Percentiles rank a stretch among this genome's conserved stretches.
Evolutionary conservation across 305 asterid genomes (phyloP).

Genomic region (Solanum aculeatissimum): DNA sequence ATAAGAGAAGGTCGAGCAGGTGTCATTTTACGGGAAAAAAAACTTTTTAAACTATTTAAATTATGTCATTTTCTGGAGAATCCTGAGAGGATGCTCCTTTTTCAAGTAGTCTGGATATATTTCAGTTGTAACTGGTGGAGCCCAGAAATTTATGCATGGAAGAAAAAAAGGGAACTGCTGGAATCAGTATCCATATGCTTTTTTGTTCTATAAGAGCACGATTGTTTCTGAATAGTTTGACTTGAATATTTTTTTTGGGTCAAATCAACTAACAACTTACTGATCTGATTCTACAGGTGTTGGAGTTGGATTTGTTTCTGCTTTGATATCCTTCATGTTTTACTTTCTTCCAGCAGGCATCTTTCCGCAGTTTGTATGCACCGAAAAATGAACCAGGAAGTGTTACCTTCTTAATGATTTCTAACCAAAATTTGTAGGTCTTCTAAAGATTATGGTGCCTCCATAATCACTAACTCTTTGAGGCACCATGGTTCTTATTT

Average conservation of each 20-base stretch:
- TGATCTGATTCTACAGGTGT: constrained; percentile 55
- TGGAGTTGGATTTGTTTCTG: constrained; percentile 98
- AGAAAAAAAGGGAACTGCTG: neutral
- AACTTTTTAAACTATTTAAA: neutral
- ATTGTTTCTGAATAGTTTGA: neutral
- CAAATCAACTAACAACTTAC: constrained; percentile 8
- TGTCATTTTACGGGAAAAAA: neutral
- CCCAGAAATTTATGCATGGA: neutral
- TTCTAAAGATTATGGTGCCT: neutral
- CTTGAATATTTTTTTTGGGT: neutral
- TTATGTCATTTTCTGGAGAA: neutral
- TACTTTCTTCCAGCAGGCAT: neutral
- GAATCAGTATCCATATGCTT: neutral
- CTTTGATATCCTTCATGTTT: constrained; percentile 76
- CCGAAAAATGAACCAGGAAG: neutral
- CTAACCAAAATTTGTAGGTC: neutral
- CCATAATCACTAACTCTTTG: neutral
- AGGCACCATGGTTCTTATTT: neutral
- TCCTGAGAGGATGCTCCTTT: neutral
- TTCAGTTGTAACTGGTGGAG: neutral
- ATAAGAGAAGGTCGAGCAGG: neutral
- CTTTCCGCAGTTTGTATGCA: neutral
- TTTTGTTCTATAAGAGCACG: neutral
- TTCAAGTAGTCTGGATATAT: neutral
- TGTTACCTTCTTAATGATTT: neutral